Base-by-base conservation (phyloP, 2,329 filamentous ascomycete genomes). In the Exophiala xenobiotica region DNA sequence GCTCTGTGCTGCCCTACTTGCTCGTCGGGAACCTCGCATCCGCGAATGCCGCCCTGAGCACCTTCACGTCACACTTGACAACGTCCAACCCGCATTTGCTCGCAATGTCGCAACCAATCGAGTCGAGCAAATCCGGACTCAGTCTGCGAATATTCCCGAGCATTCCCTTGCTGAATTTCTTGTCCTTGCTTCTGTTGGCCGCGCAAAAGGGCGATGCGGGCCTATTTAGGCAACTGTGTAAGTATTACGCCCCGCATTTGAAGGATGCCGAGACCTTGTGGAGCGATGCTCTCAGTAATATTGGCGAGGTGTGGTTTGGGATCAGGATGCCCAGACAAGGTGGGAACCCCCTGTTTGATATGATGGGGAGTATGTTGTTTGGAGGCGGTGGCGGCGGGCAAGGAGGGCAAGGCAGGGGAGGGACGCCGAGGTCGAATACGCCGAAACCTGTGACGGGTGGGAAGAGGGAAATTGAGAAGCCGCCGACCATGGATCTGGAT, bases 261-360 rank as follows among this genome's bases (percentile, higher is more conserved):
- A 84, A 84, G 63, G 92, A 97, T 62, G 77, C 83, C 1, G 82
- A 81, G 4, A 77, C 79, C 9, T 40, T 58, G 12, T 97, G 92
- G 92, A 82, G 84, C 26, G 90, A 90, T 66, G 80, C 89, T 19
- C 74, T 99, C 54, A 86, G 90, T 62, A 85, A 89, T 69, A 85
- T 99, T 63, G 92, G 87, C 42, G 92, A 99, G 74, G 91, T 96
- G 82, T 99, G 97, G 76, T 99, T 99, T 73, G 85, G 85, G 27
- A 95, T 99, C 68, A 82, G 85, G 74, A 86, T 90, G 66, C 92
- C 91, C 40, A 81, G 87, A 64, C 90, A 96, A 74, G 87, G 86
- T 58, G 54, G 57, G 3, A 97, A 97, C 69, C 91, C 91, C 2
- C 76, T 99, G 69, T 83, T 97, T 71, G 93, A 99, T 68, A 97